A percentile compares a stretch with the other conserved stretches of the same genome.
Conservation (phyloP, 2,329 filamentous ascomycete genomes). For the Clathrospora elynae region DNA sequence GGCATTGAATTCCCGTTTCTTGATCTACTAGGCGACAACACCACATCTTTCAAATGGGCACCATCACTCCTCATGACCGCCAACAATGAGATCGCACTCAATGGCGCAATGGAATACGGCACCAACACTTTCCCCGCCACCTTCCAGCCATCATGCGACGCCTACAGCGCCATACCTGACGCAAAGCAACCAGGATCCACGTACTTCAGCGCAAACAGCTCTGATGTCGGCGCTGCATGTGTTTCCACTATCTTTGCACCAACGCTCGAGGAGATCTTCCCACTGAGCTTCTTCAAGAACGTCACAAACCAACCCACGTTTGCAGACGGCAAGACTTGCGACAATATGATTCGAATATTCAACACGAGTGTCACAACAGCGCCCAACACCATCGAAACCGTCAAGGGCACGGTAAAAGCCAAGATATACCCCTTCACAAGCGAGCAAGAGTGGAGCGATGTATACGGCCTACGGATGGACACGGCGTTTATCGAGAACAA, state of each 20-base stretch:
- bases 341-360: slow-evolving; percentile 54
- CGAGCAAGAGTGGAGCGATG: slow-evolving; percentile 37
- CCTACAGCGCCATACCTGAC: slow-evolving; percentile 48
- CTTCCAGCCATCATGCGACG: slow-evolving; percentile 58
- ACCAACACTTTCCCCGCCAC: slow-evolving; percentile 49
- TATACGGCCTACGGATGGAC: slow-evolving; percentile 45
- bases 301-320: slow-evolving; percentile 62
- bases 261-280: slow-evolving; percentile 36
- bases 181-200: slow-evolving; percentile 29
- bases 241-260: slow-evolving; percentile 25
- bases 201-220: slow-evolving; percentile 26
- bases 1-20: slow-evolving; percentile 63
- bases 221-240: slow-evolving; percentile 23
- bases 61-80: slow-evolving; percentile 56
- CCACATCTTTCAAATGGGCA: slow-evolving; percentile 59
- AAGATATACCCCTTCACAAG: slow-evolving; percentile 37
- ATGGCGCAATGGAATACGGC: slow-evolving; percentile 56
- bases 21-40: slow-evolving; percentile 57
- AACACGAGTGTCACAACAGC: slow-evolving; percentile 52
- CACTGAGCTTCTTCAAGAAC: slow-evolving; percentile 55
- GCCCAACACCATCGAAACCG: slow-evolving; percentile 37
- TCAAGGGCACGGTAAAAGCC: slow-evolving; percentile 43
- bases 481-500: slow-evolving; percentile 52
- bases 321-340: slow-evolving; percentile 50
- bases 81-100: slow-evolving; percentile 51